phyloP scores from a whole-genome alignment of 2,329 filamentous ascomycete species.

The Amesomyces nigricolor region DNA sequence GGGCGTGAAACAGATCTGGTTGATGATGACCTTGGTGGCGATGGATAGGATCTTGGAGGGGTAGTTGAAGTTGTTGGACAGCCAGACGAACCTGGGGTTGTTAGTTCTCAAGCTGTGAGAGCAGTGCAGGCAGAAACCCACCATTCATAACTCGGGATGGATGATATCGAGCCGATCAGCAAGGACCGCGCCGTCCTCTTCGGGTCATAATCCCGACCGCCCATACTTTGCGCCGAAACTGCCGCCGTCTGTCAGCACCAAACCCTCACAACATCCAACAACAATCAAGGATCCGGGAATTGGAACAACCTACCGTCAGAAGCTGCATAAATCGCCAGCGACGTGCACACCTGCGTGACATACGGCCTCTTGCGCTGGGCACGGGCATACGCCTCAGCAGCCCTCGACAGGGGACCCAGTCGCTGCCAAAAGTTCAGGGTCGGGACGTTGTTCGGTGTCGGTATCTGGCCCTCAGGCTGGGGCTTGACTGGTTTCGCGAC shows the following conservation, averaged over 20 bases:
- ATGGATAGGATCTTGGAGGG: slow-evolving; percentile 65
- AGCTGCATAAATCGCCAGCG: slow-evolving; percentile 70
- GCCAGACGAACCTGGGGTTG: slow-evolving; percentile 63
- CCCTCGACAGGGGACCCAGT: slow-evolving; percentile 50
- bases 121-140: slow-evolving; percentile 38
- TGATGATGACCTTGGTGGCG: slow-evolving; percentile 69
- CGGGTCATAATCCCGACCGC: slow-evolving; percentile 59
- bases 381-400: slow-evolving; percentile 57
- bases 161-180: slow-evolving; percentile 64
- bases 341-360: slow-evolving; percentile 70
- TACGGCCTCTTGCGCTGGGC: slow-evolving; percentile 69
- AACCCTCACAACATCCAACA: not conserved
- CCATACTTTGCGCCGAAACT: slow-evolving; percentile 67
- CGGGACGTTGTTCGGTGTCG: slow-evolving; percentile 39
- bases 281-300: not conserved
- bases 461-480: slow-evolving; percentile 34
- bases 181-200: slow-evolving; percentile 65
- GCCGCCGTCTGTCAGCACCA: not conserved
- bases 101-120: not conserved
- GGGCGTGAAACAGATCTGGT: slow-evolving; percentile 76
- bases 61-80: slow-evolving; percentile 81
- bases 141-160: slow-evolving; percentile 80
- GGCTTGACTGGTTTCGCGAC: slow-evolving; percentile 14
- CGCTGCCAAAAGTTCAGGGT: slow-evolving; percentile 49
- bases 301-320: slow-evolving; percentile 49